Percentiles rank a stretch among this genome's conserved stretches.
phyloP scores from a whole-genome alignment of 768 basidiomycete species.

The Heimioporus sp. region DNA sequence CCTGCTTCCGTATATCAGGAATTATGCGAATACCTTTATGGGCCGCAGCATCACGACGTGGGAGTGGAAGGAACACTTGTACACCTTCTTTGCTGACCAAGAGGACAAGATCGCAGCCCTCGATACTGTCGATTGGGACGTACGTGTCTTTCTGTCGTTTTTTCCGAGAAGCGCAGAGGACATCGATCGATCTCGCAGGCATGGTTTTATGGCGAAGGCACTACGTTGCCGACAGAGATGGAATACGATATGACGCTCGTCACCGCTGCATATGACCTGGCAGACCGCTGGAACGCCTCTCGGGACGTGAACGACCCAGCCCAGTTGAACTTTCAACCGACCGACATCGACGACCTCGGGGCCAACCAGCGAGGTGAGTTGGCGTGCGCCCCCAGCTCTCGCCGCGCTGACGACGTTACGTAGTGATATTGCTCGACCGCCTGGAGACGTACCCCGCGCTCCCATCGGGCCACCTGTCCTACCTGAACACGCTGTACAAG shows the following conservation, averaged over 20 bases:
- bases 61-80: conserved; percentile 59
- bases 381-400: neutral
- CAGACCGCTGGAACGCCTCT: conserved; percentile 50
- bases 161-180: neutral
- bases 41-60: conserved; percentile 56
- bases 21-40: conserved; percentile 55
- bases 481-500: conserved; percentile 44
- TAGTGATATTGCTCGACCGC: conserved; percentile 58
- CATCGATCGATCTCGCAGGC: conserved; percentile 27
- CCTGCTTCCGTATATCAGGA: conserved; percentile 54
- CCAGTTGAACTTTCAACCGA: conserved; percentile 38
- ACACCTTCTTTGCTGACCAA: conserved; percentile 45
- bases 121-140: conserved; percentile 57
- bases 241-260: conserved; percentile 56
- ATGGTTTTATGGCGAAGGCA: conserved; percentile 59
- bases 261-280: conserved; percentile 49
- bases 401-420: neutral
- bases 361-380: conserved; percentile 48
- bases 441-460: conserved; percentile 42
- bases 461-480: conserved; percentile 39
- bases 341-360: conserved; percentile 47
- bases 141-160: conserved; percentile 23
- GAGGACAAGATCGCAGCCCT: conserved; percentile 46
- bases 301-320: conserved; percentile 34
- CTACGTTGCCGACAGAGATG: conserved; percentile 45